phyloP scores from a whole-genome alignment of 2,329 filamentous ascomycete species.

The Byssothecium circinans region DNA sequence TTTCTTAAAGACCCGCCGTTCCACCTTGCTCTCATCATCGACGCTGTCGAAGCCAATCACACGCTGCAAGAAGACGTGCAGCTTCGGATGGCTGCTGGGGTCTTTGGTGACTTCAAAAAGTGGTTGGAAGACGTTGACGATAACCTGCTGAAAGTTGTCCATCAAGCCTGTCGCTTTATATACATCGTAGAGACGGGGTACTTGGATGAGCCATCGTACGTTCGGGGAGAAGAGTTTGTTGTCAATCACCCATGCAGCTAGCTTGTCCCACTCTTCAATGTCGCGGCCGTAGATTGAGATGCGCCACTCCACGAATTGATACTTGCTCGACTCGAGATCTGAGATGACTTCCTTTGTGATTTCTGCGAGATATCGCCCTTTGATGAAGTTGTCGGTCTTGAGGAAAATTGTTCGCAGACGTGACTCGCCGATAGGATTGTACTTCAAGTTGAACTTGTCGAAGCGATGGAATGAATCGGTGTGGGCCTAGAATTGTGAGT shows the following conservation, averaged over 20 bases:
- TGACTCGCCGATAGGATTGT: constrained; percentile 96
- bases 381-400: constrained; percentile 97
- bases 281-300: constrained; percentile 95
- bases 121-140: constrained; percentile 89
- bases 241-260: constrained; percentile 95
- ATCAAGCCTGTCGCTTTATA: constrained; percentile 89
- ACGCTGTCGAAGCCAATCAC: constrained; percentile 98
- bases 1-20: constrained; percentile 91
- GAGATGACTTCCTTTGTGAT: constrained; percentile 98
- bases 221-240: constrained; percentile 98
- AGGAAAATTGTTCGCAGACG: constrained; percentile 95
- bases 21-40: constrained; percentile 96
- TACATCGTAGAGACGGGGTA: constrained; percentile 91
- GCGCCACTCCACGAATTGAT: constrained; percentile 99
- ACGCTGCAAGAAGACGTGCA: constrained; percentile 90
- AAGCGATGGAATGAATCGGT: constrained; percentile 98
- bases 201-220: constrained; percentile 94
- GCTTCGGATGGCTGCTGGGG: constrained; percentile 82
- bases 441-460: constrained; percentile 99
- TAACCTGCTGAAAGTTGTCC: constrained; percentile 85
- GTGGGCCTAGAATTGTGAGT: constrained; percentile 65
- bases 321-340: constrained; percentile 97
- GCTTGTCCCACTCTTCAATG: constrained; percentile 94
- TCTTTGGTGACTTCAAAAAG: constrained; percentile 92
- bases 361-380: constrained; percentile 92